These are phyloP conservation scores for Dryas octopetala DNA, from an alignment of 306 rosid genomes.

Conservation along the genomic window DNA sequence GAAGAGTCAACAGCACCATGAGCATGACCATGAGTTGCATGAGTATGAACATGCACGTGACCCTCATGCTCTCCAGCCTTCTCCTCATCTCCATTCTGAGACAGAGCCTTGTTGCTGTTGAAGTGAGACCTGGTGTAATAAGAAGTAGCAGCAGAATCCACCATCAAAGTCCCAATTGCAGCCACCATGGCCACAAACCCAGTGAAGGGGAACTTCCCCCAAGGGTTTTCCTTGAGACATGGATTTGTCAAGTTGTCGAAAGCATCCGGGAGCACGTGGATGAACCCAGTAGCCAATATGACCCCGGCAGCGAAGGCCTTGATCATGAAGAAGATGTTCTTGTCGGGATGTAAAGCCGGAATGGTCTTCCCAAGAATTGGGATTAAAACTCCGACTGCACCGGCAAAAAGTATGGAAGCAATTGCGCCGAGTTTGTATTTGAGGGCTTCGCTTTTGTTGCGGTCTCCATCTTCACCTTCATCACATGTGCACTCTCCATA, in stretches of 20 bases:
- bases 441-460: conserved; percentile 32
- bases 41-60: conserved; percentile 60
- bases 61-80: conserved; percentile 32
- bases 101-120: neutral
- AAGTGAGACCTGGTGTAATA: conserved; percentile 38
- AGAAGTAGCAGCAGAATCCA: conserved; percentile 69
- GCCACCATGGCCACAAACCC: conserved; percentile 87
- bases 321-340: conserved; percentile 48
- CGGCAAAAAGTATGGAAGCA: conserved; percentile 46
- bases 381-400: conserved; percentile 58
- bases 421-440: conserved; percentile 53
- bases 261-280: conserved; percentile 77
- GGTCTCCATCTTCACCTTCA: neutral
- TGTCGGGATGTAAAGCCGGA: conserved; percentile 59
- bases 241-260: conserved; percentile 48
- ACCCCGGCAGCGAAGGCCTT: conserved; percentile 87
- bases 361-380: conserved; percentile 60
- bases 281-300: conserved; percentile 69
- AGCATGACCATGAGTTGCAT: conserved; percentile 62
- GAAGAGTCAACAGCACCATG: no score
- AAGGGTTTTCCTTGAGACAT: conserved; percentile 44
- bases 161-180: conserved; percentile 69
- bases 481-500: conserved; percentile 46
- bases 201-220: conserved; percentile 69
- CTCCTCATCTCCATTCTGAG: conserved; percentile 27